Base-by-base conservation (phyloP, 1,139 yeast genomes). In the Pneumocystis sp. region DNA sequence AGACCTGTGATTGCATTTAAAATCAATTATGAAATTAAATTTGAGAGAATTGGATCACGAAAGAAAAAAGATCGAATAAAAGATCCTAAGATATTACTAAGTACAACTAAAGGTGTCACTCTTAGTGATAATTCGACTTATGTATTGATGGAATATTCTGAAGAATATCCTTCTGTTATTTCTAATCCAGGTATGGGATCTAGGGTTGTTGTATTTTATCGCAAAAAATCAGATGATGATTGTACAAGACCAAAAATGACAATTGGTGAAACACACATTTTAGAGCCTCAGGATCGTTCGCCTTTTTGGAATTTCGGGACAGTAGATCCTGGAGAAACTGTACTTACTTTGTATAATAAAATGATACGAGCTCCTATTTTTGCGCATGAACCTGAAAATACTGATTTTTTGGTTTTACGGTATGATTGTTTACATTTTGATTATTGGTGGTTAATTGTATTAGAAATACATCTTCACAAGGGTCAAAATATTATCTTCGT, bases 281-380 rank as follows among this genome's bases (percentile, higher is more conserved):
- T 95, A 59, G 97, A 97, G 21, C 89, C 89, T 1, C 96, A 90
- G 73, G 99, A 95, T 75, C 82, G 96, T 71, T 88, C 96, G 15
- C 97, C 99, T 15, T 95, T 93, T 73, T 95, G 98, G 98, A 93
- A 91, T 74, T 95, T 90, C 78, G 99, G 99, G 1, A 88, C 87
- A 76, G 97, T 95, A 17, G 96, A 90, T 64, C 89, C 91, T 1
- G 99, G 98, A 2, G 89, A 87, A 71, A 84, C 89, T 67, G 97
- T 91, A 1, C 97, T 97, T 0, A 88, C 98, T 0, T 77, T 93
- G 65, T 95, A 95, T 76, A 95, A 93, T 74, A 87, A 90, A 70
- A 85, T 95, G 87, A 76, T 87, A 6, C 80, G 98, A 68, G 97
- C 99, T 0, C 98, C 99, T 0, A 82, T 93, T 2, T 93, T 89